Conservation (phyloP, 306 rosid genomes). For the Leucaena leucocephala region DNA sequence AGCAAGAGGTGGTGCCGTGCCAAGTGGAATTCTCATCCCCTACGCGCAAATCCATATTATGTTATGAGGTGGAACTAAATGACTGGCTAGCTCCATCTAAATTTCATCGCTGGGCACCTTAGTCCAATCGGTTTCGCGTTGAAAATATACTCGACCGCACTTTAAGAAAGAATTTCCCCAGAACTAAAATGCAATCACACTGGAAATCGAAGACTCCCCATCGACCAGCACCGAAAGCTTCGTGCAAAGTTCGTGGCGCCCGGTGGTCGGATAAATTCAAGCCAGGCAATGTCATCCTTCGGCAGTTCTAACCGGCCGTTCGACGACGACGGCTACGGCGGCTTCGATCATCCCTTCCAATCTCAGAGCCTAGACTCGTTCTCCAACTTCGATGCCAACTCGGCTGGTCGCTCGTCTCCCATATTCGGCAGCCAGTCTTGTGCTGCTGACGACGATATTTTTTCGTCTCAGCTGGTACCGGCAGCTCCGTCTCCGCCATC, state of each 20-base stretch:
- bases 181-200: background rate
- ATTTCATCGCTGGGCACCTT: background rate
- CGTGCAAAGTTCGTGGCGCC: constrained; percentile 21
- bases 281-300: constrained; percentile 50
- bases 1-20: background rate
- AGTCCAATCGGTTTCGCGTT: constrained; percentile 11
- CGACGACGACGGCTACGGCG: constrained; percentile 38
- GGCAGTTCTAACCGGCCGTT: constrained; percentile 44
- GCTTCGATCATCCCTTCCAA: constrained; percentile 44
- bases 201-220: background rate
- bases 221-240: constrained; percentile 12
- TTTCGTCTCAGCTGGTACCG: constrained; percentile 36
- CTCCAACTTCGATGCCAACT: constrained; percentile 47
- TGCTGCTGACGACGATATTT: constrained; percentile 23
- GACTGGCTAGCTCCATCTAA: background rate
- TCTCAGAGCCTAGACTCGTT: constrained; percentile 45
- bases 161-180: too few relatives aligned
- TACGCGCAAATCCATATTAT: background rate
- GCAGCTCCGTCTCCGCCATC: constrained; percentile 46
- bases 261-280: constrained; percentile 24
- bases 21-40: background rate
- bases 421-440: constrained; percentile 36
- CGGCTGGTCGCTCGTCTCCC: constrained; percentile 44
- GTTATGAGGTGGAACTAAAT: background rate
- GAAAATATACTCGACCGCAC: constrained; percentile 10